phyloP scores from a whole-genome alignment of 768 basidiomycete genomes.

The Termitomyces sp. region DNA sequence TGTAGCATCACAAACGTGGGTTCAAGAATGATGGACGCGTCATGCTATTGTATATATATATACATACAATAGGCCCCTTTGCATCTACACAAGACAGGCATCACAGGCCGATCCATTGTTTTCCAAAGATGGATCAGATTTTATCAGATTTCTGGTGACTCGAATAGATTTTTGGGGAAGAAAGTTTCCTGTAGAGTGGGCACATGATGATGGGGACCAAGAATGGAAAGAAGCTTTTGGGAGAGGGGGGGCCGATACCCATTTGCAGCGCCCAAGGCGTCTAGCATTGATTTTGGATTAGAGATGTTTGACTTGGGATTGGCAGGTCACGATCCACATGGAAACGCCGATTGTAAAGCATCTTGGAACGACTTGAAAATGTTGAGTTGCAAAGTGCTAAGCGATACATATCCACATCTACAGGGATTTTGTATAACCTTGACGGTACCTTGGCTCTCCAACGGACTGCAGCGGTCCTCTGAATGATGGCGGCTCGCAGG shows the following conservation, averaged over 20 bases:
- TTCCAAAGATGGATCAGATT: background rate
- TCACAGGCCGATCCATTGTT: background rate
- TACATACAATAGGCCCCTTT: background rate
- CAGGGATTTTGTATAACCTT: background rate
- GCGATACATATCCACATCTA: too few species aligned
- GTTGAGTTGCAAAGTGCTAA: too few species aligned
- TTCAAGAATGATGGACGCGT: background rate
- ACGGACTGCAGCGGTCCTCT: background rate
- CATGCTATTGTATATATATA: background rate
- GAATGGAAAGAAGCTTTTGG: background rate
- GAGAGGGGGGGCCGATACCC: background rate
- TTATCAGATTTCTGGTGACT: background rate
- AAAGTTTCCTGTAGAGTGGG: background rate
- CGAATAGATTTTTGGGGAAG: background rate
- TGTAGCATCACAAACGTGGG: background rate
- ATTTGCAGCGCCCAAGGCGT: background rate
- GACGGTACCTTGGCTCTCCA: conserved; percentile 7
- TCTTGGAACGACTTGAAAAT: background rate
- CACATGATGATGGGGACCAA: background rate
- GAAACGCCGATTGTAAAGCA: background rate
- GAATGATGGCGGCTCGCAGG: background rate
- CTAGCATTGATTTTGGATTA: background rate
- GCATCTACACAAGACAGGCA: background rate
- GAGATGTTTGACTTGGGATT: background rate
- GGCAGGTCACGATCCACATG: background rate